Percentiles rank a stretch among this genome's conserved stretches.
These are phyloP conservation scores for Fusarium sp. DNA, from an alignment of 2,329 filamentous ascomycete genomes.

Conservation along the genomic window DNA sequence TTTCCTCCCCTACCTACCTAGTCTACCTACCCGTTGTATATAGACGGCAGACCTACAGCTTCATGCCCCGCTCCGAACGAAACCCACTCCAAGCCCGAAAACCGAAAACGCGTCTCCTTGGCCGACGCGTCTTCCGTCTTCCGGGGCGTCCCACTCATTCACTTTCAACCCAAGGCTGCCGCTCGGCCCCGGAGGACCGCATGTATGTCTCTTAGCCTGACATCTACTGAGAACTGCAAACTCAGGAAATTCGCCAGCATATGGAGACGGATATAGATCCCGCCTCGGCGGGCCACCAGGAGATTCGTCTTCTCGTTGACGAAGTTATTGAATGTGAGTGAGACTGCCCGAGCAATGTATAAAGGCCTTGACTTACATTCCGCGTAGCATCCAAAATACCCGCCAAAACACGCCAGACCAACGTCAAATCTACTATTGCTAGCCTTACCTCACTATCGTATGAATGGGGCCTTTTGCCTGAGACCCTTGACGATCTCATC, in stretches of 20 bases:
- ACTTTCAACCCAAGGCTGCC: conserved; percentile 13
- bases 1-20: not conserved
- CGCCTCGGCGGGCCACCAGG: conserved; percentile 43
- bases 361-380: not conserved
- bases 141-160: conserved; percentile 34
- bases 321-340: conserved; percentile 51
- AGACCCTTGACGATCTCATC: conserved; percentile 70
- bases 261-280: conserved; percentile 42
- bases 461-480: conserved; percentile 72
- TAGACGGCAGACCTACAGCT: not conserved
- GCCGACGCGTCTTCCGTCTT: conserved; percentile 36
- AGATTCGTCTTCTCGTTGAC: conserved; percentile 50
- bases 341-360: conserved; percentile 5
- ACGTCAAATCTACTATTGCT: conserved; percentile 72
- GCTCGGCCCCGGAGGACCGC: conserved; percentile 18
- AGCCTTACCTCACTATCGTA: conserved; percentile 71
- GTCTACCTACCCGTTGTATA: not conserved
- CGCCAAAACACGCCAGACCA: conserved; percentile 71
- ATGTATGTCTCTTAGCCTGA: not conserved
- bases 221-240: not conserved
- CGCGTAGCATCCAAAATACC: conserved; percentile 66
- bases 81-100: conserved; percentile 27
- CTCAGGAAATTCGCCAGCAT: not conserved
- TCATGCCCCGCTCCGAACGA: conserved; percentile 18
- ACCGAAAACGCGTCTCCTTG: conserved; percentile 30